Evolutionary conservation across 352 stramenopile genomes (phyloP).

Genomic region (Phytophthora tubulina): DNA sequence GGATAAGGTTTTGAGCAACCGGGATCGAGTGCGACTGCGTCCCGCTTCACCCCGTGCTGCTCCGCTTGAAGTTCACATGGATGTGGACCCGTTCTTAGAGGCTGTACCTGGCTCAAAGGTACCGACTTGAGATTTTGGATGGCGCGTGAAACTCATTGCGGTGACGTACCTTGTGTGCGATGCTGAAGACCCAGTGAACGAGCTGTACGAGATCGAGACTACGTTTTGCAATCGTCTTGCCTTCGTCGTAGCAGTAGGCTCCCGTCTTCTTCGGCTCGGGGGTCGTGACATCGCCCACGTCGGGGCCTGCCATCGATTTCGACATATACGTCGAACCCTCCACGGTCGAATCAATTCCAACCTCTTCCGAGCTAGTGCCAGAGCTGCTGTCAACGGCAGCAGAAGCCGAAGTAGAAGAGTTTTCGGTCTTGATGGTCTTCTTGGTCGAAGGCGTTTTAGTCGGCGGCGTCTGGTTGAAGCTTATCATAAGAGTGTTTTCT

Average conservation of each 20-base stretch:
- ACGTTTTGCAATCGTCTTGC: slow-evolving; percentile 73
- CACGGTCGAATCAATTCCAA: slow-evolving; percentile 14
- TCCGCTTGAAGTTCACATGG: slow-evolving; percentile 63
- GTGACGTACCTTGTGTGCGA: slow-evolving; percentile 84
- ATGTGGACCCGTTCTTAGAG: slow-evolving; percentile 67
- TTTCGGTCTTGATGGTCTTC: slow-evolving; percentile 22
- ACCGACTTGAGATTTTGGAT: slow-evolving; percentile 62
- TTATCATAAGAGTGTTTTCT: too few species aligned
- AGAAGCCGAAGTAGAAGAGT: slow-evolving; percentile 3
- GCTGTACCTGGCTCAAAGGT: slow-evolving; percentile 18
- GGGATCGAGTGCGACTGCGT: slow-evolving; percentile 72
- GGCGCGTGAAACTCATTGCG: slow-evolving; percentile 60
- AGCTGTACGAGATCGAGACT: slow-evolving; percentile 64
- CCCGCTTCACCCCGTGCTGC: slow-evolving; percentile 67
- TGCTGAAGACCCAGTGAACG: slow-evolving; percentile 64
- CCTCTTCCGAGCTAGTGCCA: slow-evolving; percentile 27
- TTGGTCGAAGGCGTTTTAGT: slow-evolving; percentile 38
- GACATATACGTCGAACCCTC: slow-evolving; percentile 25
- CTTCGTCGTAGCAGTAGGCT: slow-evolving; percentile 41
- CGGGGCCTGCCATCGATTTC: slow-evolving; percentile 39
- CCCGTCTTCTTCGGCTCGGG: slow-evolving; percentile 31
- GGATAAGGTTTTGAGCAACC: slow-evolving; percentile 61
- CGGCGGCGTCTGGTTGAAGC: slow-evolving; percentile 11
- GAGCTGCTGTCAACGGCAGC: slow-evolving; percentile 21
- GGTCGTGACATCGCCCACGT: slow-evolving; percentile 43